phyloP scores from a whole-genome alignment of 2,329 filamentous ascomycete genomes.

The Neocucurbitaria cava region DNA sequence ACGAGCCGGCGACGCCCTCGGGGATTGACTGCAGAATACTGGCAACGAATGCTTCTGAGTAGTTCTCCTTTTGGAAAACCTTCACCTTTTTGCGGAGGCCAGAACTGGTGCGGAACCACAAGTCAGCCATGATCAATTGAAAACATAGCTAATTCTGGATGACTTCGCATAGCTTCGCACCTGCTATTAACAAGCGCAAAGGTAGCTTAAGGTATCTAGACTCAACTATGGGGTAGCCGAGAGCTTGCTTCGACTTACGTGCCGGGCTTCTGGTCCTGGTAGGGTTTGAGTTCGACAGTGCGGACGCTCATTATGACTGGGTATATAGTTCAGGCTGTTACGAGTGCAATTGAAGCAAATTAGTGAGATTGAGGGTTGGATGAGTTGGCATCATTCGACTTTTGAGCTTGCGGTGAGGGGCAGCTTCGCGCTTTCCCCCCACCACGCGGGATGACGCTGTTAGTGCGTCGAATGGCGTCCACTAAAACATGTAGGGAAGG shows the following conservation, averaged over 20 bases:
- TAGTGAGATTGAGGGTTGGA: conserved; percentile 11
- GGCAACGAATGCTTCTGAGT: conserved; percentile 94
- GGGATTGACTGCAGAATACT: conserved; percentile 96
- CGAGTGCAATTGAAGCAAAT: conserved; percentile 28
- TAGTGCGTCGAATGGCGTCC: conserved; percentile 7
- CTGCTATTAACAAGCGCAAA: conserved; percentile 1
- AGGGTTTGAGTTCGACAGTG: conserved; percentile 83
- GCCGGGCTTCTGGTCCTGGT: conserved; percentile 97
- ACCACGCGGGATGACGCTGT: conserved; percentile 38
- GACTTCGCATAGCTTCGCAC: background rate
- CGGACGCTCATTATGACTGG: conserved; percentile 67
- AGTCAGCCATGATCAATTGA: conserved; percentile 33
- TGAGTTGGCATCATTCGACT: conserved; percentile 29
- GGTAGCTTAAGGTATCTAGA: background rate
- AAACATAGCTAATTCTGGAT: background rate
- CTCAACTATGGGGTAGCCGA: background rate
- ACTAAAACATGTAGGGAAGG: conserved; percentile 23
- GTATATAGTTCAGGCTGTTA: conserved; percentile 28
- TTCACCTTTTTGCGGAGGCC: conserved; percentile 99
- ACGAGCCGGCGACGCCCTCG: conserved; percentile 85
- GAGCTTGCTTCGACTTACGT: conserved; percentile 72
- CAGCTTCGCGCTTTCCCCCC: conserved; percentile 28
- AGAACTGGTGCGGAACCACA: conserved; percentile 66
- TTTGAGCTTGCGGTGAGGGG: conserved; percentile 39
- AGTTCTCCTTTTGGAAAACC: conserved; percentile 93